Evolutionary conservation across 257 asterid species (phyloP).

Genomic region (Mentha longifolia): DNA sequence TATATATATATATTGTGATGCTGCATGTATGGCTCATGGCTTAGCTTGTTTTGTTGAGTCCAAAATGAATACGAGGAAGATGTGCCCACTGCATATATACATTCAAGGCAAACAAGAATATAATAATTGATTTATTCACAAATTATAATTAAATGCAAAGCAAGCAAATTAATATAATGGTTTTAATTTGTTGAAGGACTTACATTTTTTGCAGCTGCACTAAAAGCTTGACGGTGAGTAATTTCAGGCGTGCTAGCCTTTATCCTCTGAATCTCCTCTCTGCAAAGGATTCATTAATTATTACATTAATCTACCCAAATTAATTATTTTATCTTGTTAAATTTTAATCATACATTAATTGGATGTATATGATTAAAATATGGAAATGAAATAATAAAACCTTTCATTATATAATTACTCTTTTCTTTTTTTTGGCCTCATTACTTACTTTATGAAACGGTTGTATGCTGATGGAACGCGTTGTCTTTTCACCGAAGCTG

Average conservation of each 20-base stretch:
- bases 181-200: conserved; percentile 27
- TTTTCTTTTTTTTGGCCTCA: background rate
- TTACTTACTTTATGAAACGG: conserved; percentile 85
- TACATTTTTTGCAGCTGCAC: conserved; percentile 96
- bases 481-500: conserved; percentile 92
- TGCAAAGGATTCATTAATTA: conserved; percentile 24
- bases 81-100: conserved; percentile 92
- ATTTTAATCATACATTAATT: background rate
- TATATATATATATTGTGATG: conserved; percentile 29
- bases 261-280: conserved; percentile 99
- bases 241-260: conserved; percentile 87
- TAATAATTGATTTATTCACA: background rate
- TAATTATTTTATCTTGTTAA: background rate
- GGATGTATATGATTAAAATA: background rate
- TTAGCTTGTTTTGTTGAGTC: conserved; percentile 72
- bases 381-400: background rate
- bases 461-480: conserved; percentile 94
- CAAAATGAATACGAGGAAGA: conserved; percentile 89
- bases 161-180: too few relatives aligned
- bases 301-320: background rate
- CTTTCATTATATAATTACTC: background rate
- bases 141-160: background rate
- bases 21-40: conserved; percentile 54
- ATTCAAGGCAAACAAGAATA: background rate
- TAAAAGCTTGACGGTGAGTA: conserved; percentile 92